phyloP scores from a whole-genome alignment of 1,284 basidiomycete species.

The Porogramme epimiltina region DNA sequence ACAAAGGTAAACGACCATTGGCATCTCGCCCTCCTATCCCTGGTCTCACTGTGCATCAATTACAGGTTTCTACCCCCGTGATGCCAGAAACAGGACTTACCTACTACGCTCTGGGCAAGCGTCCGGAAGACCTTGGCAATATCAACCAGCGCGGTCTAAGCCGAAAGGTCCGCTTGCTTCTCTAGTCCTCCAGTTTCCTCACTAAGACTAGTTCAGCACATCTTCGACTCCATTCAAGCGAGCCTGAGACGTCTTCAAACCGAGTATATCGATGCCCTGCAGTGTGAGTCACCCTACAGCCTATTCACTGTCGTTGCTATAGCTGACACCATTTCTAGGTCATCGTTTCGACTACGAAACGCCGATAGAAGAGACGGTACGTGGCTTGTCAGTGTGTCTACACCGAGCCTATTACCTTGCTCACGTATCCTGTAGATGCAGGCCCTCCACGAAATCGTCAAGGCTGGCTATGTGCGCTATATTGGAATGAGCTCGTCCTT shows the following conservation, averaged over 20 bases:
- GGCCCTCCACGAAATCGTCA: conserved; percentile 37
- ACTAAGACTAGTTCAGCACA: conserved; percentile 35
- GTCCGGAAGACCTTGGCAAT: conserved; percentile 16
- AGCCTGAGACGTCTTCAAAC: conserved; percentile 41
- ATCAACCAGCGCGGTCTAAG: conserved; percentile 30
- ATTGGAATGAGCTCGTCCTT: conserved; percentile 38
- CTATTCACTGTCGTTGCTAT: too few relatives aligned
- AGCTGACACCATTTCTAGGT: conserved; percentile 4
- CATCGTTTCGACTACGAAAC: conserved; percentile 21
- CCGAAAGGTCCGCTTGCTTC: conserved; percentile 25
- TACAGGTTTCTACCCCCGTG: too few relatives aligned
- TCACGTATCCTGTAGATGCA: conserved; percentile 33
- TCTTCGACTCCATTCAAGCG: conserved; percentile 43
- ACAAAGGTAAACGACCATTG: too few relatives aligned
- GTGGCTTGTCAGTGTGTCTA: not conserved
- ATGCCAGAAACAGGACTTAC: conserved; percentile 39
- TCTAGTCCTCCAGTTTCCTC: not conserved
- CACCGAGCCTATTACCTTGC: not conserved
- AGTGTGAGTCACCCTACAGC: too few relatives aligned
- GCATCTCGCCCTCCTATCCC: not conserved
- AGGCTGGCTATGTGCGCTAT: conserved; percentile 37
- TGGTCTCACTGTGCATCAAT: too few relatives aligned
- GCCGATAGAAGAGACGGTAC: conserved; percentile 26
- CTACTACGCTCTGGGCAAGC: conserved; percentile 6
- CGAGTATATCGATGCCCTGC: conserved; percentile 45